Percentiles rank a stretch among this genome's conserved stretches.
Evolutionary conservation across 306 rosid genomes (phyloP).

Genomic region (Sophora flavescens): DNA sequence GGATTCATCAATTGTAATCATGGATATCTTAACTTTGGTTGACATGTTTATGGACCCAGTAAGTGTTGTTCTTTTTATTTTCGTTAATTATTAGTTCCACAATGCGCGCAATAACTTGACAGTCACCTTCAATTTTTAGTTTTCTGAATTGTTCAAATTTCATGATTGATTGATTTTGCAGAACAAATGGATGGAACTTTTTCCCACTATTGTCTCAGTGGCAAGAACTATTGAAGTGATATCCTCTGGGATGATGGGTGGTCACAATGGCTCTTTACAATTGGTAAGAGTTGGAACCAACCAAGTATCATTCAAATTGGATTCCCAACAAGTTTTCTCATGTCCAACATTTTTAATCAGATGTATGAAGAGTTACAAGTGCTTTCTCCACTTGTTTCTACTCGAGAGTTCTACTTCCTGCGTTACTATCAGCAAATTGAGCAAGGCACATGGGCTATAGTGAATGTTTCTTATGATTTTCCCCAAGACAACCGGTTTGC

Average conservation of each 20-base stretch:
- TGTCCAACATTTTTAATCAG: constrained; percentile 46
- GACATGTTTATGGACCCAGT: constrained; percentile 91
- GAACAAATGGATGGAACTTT: constrained; percentile 84
- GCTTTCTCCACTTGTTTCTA: constrained; percentile 85
- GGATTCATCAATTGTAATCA: constrained; percentile 78
- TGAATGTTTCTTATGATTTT: constrained; percentile 78
- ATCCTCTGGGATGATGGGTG: constrained; percentile 78
- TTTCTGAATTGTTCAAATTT: constrained; percentile 10
- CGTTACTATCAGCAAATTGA: constrained; percentile 86
- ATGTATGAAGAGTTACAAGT: constrained; percentile 86
- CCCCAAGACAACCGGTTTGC: constrained; percentile 74
- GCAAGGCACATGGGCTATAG: constrained; percentile 85
- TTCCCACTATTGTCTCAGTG: constrained; percentile 79
- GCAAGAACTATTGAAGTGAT: constrained; percentile 84
- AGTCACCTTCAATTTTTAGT: background rate
- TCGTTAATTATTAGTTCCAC: too few relatives aligned
- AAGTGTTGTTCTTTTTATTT: constrained; percentile 40
- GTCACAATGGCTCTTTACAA: constrained; percentile 76
- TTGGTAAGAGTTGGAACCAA: constrained; percentile 59
- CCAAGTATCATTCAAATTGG: background rate
- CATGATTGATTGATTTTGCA: constrained; percentile 49
- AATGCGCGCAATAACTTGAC: background rate
- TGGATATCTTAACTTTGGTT: constrained; percentile 73
- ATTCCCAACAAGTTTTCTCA: background rate
- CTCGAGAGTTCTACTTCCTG: constrained; percentile 81